Evolutionary conservation across 2,329 filamentous ascomycete species (phyloP), one percentile per base, ranked within the genome.

Genomic region (Scytalidium lignicola): DNA sequence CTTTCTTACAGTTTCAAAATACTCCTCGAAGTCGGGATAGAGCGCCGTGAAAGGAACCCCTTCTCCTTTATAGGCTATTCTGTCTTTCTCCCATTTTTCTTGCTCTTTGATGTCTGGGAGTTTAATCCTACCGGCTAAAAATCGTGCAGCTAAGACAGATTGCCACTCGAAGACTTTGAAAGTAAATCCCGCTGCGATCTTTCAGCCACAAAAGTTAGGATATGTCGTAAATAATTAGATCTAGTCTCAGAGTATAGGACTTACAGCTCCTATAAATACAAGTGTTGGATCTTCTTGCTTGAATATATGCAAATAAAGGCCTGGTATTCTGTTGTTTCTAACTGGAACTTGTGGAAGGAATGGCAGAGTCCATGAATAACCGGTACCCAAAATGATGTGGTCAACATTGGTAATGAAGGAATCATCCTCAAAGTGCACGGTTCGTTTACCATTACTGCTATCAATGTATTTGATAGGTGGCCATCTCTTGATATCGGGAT

Each of bases 151-250:
- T 1, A 77, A 70, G 0, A 84, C 80, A 3, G 80, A 79, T 56
- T 85, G 82, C 76, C 79, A 84, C 62, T 85, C 82, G 47, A 82
- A 84, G 26, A 84, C 74, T 57, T 81, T 83, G 66, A 86, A 85
- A 0, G 81, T 85, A 15, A 86, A 58, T 0, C 75, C 76, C 0
- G 74, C 74, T 3, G 66, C 65, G 0, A 75, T 41, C 46, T 55
- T 37, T 21, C 13, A 17, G n/a, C n/a, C n/a, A n/a, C n/a, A n/a
- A n/a, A n/a, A n/a, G n/a, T n/a, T n/a, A n/a, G n/a, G n/a, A n/a
- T n/a, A n/a, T n/a, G n/a, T n/a, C n/a, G n/a, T n/a, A n/a, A n/a
- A n/a, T n/a, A n/a, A 37, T 17, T 17, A 5, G 32, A 15, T 5
- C n/a, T 13, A 13, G 5, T 37, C 15, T 17, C n/a, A n/a, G 10